phyloP scores from a whole-genome alignment of 768 basidiomycete species.

The Porpolomopsis calyptriformis region DNA sequence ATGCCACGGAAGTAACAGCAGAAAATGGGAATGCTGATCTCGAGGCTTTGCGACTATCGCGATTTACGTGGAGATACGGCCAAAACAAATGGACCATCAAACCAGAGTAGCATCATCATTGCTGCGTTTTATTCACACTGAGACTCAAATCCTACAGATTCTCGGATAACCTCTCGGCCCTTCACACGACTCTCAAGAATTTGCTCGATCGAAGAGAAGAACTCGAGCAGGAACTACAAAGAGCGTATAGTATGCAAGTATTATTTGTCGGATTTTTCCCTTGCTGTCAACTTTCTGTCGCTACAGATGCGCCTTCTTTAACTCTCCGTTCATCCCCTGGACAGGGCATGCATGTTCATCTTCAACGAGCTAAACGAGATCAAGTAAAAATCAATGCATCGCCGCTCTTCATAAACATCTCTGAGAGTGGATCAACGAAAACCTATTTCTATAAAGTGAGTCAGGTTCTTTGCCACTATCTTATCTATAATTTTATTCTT shows the following conservation, averaged over 20 bases:
- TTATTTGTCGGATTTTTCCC: background rate
- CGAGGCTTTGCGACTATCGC: background rate
- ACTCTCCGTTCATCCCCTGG: slow-evolving; percentile 58
- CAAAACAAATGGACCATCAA: slow-evolving; percentile 49
- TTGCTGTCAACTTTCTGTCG: background rate
- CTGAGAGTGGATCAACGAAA: slow-evolving; percentile 55
- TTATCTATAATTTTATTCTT: background rate
- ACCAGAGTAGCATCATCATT: slow-evolving; percentile 39
- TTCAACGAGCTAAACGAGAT: slow-evolving; percentile 56
- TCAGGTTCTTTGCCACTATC: background rate
- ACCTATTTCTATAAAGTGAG: slow-evolving; percentile 57
- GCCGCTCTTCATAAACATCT: slow-evolving; percentile 44
- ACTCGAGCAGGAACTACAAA: slow-evolving; percentile 47
- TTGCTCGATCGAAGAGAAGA: slow-evolving; percentile 36
- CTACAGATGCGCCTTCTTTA: slow-evolving; percentile 57
- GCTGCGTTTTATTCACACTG: background rate
- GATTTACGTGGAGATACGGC: slow-evolving; percentile 20
- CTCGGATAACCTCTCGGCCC: slow-evolving; percentile 37
- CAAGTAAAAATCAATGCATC: slow-evolving; percentile 36
- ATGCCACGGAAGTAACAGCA: background rate
- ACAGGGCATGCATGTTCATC: slow-evolving; percentile 68
- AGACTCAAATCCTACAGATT: slow-evolving; percentile 35
- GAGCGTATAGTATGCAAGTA: slow-evolving; percentile 39
- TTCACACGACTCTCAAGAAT: slow-evolving; percentile 39
- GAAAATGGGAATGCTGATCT: background rate